Conservation (phyloP, 495 filamentous ascomycete species). For the Penicillium mononematosum region DNA sequence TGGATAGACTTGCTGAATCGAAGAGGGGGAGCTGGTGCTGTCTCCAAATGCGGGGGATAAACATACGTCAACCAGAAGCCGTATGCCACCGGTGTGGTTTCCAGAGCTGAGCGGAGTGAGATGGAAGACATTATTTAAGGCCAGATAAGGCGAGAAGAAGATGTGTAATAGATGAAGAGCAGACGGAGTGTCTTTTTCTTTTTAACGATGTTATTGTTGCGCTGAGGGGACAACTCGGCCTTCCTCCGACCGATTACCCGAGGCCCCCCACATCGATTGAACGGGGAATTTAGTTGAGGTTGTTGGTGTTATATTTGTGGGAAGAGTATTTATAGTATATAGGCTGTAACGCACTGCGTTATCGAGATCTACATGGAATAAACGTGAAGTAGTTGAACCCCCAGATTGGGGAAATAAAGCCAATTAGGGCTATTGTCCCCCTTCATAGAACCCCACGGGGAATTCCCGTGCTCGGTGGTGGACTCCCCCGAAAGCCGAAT, state of each 20-base stretch:
- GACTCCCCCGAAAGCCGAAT: conserved; percentile 4
- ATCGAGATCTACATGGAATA: background rate
- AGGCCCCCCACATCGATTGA: conserved; percentile 8
- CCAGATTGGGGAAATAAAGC: background rate
- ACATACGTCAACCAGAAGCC: conserved; percentile 46
- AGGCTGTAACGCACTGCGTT: too few relatives aligned
- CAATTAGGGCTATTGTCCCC: background rate
- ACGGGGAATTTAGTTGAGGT: background rate
- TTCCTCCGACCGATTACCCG: conserved; percentile 17
- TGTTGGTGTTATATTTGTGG: background rate
- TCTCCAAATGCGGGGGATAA: background rate
- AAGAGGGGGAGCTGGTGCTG: background rate
- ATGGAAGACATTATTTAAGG: conserved; percentile 1
- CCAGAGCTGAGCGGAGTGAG: conserved; percentile 5
- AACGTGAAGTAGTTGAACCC: background rate
- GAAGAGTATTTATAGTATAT: too few relatives aligned
- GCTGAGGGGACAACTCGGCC: conserved; percentile 11
- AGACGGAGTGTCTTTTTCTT: background rate
- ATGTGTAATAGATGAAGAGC: background rate
- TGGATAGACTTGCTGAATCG: background rate
- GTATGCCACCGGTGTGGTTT: conserved; percentile 18
- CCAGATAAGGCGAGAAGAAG: background rate
- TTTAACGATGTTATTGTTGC: background rate
- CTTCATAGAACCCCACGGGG: conserved; percentile 5
- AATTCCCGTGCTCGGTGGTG: background rate